Evolutionary conservation across 2,329 filamentous ascomycete genomes (phyloP).

Genomic region (Phyllosticta ampelicida): DNA sequence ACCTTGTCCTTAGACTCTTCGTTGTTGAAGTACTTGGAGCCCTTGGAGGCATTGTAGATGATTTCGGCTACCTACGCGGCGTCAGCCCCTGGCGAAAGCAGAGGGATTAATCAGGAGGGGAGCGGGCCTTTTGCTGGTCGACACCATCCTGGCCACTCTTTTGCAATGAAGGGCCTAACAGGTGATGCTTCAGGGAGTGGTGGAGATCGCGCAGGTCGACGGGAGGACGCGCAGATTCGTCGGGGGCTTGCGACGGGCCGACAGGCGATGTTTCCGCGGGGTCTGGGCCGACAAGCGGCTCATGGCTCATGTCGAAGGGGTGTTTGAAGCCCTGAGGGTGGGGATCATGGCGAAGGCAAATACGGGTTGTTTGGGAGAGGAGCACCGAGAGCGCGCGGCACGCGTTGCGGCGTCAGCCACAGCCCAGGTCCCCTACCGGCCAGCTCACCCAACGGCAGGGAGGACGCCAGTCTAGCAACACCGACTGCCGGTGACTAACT

Average conservation of each 20-base stretch:
- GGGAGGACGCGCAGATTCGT: not conserved
- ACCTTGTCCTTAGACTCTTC: slow-evolving; percentile 74
- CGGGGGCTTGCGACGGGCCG: not conserved
- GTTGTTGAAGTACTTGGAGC: slow-evolving; percentile 90
- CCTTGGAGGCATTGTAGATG: slow-evolving; percentile 94
- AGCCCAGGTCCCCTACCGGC: not conserved
- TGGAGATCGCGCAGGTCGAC: not conserved
- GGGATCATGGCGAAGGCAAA: not conserved
- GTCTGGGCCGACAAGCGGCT: slow-evolving; percentile 1
- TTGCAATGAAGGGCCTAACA: slow-evolving; percentile 81
- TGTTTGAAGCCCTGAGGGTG: not conserved
- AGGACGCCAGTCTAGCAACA: not conserved
- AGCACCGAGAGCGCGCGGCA: not conserved
- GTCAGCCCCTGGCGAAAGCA: slow-evolving; percentile 3
- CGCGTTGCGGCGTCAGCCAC: not conserved
- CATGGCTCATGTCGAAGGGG: slow-evolving; percentile 8
- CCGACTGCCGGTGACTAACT: not conserved
- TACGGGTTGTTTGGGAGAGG: not conserved
- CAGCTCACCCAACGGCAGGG: not conserved
- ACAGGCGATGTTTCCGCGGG: not conserved
- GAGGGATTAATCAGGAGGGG: not conserved
- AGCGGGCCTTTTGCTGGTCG: slow-evolving; percentile 69
- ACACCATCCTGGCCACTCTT: slow-evolving; percentile 90
- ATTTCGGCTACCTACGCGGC: slow-evolving; percentile 68
- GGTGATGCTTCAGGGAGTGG: slow-evolving; percentile 65